Evolutionary conservation across 208 protist species (phyloP).

Genomic region (Cochliopodium minus): DNA sequence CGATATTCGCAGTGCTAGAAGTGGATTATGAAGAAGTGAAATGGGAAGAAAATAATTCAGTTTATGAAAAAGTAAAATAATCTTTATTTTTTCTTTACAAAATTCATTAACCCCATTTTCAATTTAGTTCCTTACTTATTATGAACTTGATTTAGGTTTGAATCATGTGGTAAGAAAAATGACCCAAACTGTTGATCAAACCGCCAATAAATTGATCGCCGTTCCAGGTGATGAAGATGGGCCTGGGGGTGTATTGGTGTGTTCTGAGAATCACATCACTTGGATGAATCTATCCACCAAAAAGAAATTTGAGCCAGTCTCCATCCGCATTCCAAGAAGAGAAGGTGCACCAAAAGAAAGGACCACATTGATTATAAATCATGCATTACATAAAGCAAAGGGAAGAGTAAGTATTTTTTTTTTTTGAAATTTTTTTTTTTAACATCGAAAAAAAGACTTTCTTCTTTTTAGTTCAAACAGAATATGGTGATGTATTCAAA

Average conservation of each 20-base stretch:
- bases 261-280: constrained; percentile 68
- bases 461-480: constrained; percentile 84
- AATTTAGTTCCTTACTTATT: constrained; percentile 69
- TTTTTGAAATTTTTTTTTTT: too few species aligned
- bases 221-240: constrained; percentile 63
- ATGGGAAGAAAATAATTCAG: not conserved
- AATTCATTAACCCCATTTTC: too few species aligned
- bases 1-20: constrained; percentile 69
- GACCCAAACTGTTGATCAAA: constrained; percentile 58
- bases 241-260: constrained; percentile 87
- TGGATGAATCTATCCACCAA: constrained; percentile 62
- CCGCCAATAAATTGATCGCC: constrained; percentile 60
- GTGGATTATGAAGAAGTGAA: constrained; percentile 33
- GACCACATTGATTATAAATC: constrained; percentile 62
- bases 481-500: constrained; percentile 91
- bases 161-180: constrained; percentile 92
- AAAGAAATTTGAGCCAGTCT: constrained; percentile 13
- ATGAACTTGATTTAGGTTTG: constrained; percentile 88
- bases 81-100: too few species aligned
- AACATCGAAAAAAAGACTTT: too few species aligned
- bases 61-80: too few species aligned
- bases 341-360: constrained; percentile 49
- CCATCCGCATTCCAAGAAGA: constrained; percentile 37
- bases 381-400: constrained; percentile 41
- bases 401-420: constrained; percentile 46